Percentiles rank a stretch among this genome's conserved stretches.
phyloP scores from a whole-genome alignment of 768 basidiomycete species.

The Rhodotorula diobovata region DNA sequence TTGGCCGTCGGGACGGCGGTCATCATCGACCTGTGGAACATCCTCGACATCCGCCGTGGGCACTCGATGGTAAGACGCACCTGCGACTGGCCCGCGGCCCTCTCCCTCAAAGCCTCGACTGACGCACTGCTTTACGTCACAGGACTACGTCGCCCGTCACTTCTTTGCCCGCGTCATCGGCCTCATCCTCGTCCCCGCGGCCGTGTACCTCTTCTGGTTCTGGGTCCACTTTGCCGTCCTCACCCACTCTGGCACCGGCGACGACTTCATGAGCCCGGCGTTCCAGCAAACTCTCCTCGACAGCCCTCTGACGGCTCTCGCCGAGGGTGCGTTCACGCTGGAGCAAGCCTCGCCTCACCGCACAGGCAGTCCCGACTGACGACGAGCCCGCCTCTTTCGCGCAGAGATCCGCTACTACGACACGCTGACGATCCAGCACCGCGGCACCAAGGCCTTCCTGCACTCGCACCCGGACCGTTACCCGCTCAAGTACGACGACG shows the following conservation, averaged over 20 bases:
- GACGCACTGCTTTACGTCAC: too few relatives aligned
- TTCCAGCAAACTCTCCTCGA: slow-evolving; percentile 94
- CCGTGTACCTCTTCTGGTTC: slow-evolving; percentile 91
- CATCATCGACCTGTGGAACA: slow-evolving; percentile 86
- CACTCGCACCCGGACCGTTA: slow-evolving; percentile 90
- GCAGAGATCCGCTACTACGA: slow-evolving; percentile 92
- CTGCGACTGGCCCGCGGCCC: too few relatives aligned
- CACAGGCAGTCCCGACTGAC: too few relatives aligned
- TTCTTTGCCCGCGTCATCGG: slow-evolving; percentile 78
- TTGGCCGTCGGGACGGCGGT: slow-evolving; percentile 83
- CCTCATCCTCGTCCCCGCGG: slow-evolving; percentile 79
- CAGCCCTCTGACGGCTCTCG: slow-evolving; percentile 85
- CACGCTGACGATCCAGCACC: slow-evolving; percentile 78
- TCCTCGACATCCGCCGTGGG: slow-evolving; percentile 77
- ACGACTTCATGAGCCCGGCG: slow-evolving; percentile 92
- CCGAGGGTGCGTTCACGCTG: slow-evolving; percentile 64
- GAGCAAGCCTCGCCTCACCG: too few relatives aligned
- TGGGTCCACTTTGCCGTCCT: slow-evolving; percentile 89
- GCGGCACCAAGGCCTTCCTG: slow-evolving; percentile 84
- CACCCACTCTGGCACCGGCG: slow-evolving; percentile 82
- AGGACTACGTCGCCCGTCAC: slow-evolving; percentile 87
- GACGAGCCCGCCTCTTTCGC: too few relatives aligned
- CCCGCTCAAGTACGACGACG: slow-evolving; percentile 90
- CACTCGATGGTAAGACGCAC: slow-evolving; percentile 82
- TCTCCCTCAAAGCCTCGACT: too few relatives aligned